These are phyloP conservation scores for Zasmidium citrigriseum DNA, from an alignment of 2,329 filamentous ascomycete genomes.

Conservation along the genomic window DNA sequence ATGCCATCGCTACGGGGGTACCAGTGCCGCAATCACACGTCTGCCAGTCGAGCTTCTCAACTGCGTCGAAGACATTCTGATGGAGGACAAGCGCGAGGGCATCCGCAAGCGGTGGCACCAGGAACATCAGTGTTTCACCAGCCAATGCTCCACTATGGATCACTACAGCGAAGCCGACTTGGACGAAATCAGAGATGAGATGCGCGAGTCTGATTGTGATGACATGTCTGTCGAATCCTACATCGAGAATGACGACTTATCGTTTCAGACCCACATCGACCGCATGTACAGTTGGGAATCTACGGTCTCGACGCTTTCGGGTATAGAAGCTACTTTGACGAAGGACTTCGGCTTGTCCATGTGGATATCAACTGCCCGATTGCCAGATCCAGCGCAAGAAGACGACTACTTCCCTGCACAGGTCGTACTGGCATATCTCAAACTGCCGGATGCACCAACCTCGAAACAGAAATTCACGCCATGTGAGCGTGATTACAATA, in stretches of 20 bases:
- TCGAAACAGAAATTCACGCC: neutral
- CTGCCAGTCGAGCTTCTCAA: constrained; percentile 16
- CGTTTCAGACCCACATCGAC: neutral
- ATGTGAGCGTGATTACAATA: no score
- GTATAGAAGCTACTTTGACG: neutral
- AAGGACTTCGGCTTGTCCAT: neutral
- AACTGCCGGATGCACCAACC: neutral
- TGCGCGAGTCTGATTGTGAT: neutral
- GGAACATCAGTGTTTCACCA: constrained; percentile 4
- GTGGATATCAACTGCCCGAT: neutral
- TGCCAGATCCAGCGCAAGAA: neutral
- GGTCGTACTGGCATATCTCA: neutral
- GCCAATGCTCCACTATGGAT: neutral
- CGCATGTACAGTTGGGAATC: neutral
- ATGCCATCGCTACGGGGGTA: constrained; percentile 17
- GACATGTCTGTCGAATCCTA: no score
- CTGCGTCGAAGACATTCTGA: constrained; percentile 8
- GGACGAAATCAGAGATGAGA: neutral
- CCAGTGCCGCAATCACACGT: constrained; percentile 7
- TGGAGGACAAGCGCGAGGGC: neutral
- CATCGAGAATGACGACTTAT: no score
- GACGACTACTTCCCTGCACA: neutral
- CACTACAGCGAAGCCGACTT: neutral
- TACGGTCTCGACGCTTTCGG: neutral
- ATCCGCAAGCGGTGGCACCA: neutral